Evolutionary conservation across 257 asterid species (phyloP), one percentile per base, ranked within the genome.

Genomic region (Plantago ovata): DNA sequence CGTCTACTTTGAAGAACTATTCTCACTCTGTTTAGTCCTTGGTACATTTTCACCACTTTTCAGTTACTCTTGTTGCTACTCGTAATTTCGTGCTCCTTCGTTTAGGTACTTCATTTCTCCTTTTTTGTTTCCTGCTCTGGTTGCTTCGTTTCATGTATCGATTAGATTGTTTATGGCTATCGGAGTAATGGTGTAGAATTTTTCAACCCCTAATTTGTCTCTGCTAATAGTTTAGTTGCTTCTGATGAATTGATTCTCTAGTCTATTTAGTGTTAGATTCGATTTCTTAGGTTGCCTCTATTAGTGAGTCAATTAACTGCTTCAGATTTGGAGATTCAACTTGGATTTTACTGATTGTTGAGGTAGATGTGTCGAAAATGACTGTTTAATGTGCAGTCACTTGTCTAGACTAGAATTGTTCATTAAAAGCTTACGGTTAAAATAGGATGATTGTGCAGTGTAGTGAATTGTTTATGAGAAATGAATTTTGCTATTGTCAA

Each of bases 181-280:
- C 13, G 28, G 11, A 53, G 62, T 67, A 40, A 9, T 19, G 36
- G 7, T 45, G 54, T 56, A 38, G 21, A 62, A 15, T 15, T 43
- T 7, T 53, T 28, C 36, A 28, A 28, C 36, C 4, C 36, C 36
- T 28, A 28, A 28, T 20, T 58, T 18, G 43, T 32, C 36, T 68
- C 28, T 54, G 41, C 56, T 61, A 40, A 11, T 39, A 22, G 52
- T 24, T 55, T 70, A 22, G 19, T 22, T 72, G 52, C 57, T 67
- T 62, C 56, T 58, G 36, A 44, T 72, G 46, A 66, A 48, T 13
- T 67, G 74, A 48, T 72, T 70, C 16, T 38, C 72, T 67, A 50
- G 52, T 51, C 51, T 51, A 24, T 59, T 64, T 61, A 23, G 40
- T 58, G 66, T 58, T 11, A 60, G 49, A 58, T 76, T 69, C 50